A percentile compares a stretch with the other conserved stretches of the same genome.
Evolutionary conservation across 108 stramenopile genomes (phyloP).

Genomic region (Discostella stelligeroides): DNA sequence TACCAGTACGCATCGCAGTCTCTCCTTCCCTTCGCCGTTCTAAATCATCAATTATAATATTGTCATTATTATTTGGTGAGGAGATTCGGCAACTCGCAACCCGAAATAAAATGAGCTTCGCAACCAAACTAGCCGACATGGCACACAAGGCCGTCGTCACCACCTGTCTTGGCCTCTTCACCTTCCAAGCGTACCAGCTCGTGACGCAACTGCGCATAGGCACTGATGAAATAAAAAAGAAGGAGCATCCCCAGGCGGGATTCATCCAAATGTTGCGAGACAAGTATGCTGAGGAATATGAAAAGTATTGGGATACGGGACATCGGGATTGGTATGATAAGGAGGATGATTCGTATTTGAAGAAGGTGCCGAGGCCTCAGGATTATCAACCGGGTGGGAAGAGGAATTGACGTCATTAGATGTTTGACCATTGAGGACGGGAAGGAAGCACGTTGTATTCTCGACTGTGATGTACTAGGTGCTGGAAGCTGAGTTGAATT

Average conservation of each 20-base stretch:
- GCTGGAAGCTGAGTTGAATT: no score
- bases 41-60: no score
- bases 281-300: conserved; percentile 74
- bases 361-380: conserved; percentile 63
- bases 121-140: conserved; percentile 63
- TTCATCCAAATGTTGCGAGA: conserved; percentile 69
- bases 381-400: conserved; percentile 54
- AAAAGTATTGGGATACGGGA: conserved; percentile 58
- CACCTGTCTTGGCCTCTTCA: conserved; percentile 57
- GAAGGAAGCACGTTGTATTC: no score
- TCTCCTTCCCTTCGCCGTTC: no score
- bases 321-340: conserved; percentile 81
- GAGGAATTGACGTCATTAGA: conserved; percentile 25
- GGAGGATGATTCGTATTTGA: conserved; percentile 82
- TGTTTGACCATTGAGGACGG: no score
- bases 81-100: neutral
- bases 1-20: no score
- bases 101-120: conserved; percentile 47
- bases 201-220: conserved; percentile 49
- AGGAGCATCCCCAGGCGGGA: conserved; percentile 53
- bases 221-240: conserved; percentile 10
- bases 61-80: no score
- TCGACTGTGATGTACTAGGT: no score
- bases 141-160: conserved; percentile 73
- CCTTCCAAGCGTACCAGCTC: conserved; percentile 69